These are phyloP conservation scores for Penicillium turbatum DNA, from an alignment of 495 filamentous ascomycete genomes.

Conservation along the genomic window DNA sequence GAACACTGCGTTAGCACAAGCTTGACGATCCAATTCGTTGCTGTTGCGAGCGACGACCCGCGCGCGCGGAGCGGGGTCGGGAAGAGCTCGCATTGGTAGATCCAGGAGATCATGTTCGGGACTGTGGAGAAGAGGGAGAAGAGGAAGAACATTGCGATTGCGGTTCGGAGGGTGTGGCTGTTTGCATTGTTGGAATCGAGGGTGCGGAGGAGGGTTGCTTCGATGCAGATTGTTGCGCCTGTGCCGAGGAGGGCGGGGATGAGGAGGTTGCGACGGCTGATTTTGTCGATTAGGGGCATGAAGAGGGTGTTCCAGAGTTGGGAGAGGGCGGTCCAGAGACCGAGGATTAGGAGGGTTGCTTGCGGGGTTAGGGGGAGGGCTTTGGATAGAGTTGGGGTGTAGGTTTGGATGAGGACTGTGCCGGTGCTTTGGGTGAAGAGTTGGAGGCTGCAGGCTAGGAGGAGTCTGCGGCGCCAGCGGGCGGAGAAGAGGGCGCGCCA, in stretches of 20 bases:
- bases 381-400: conserved; percentile 47
- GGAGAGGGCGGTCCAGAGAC: conserved; percentile 49
- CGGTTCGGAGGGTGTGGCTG: conserved; percentile 44
- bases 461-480: conserved; percentile 43
- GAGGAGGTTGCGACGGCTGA: conserved; percentile 50
- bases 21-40: conserved; percentile 52
- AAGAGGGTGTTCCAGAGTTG: conserved; percentile 48
- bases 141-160: conserved; percentile 55
- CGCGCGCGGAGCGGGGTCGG: conserved; percentile 51
- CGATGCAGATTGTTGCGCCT: conserved; percentile 49
- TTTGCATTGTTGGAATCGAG: conserved; percentile 29
- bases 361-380: conserved; percentile 43
- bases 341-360: conserved; percentile 49
- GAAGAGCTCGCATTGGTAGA: conserved; percentile 56
- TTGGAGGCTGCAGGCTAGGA: conserved; percentile 51
- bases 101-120: conserved; percentile 52
- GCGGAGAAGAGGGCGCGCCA: conserved; percentile 44
- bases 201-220: conserved; percentile 40
- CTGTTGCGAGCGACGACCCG: conserved; percentile 48
- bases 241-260: conserved; percentile 49
- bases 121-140: conserved; percentile 54
- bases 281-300: conserved; percentile 49
- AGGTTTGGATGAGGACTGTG: conserved; percentile 51
- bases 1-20: conserved; percentile 53
- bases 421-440: conserved; percentile 52